Conservation (phyloP, 2,329 filamentous ascomycete species). For the Chaetomium strumarium region DNA sequence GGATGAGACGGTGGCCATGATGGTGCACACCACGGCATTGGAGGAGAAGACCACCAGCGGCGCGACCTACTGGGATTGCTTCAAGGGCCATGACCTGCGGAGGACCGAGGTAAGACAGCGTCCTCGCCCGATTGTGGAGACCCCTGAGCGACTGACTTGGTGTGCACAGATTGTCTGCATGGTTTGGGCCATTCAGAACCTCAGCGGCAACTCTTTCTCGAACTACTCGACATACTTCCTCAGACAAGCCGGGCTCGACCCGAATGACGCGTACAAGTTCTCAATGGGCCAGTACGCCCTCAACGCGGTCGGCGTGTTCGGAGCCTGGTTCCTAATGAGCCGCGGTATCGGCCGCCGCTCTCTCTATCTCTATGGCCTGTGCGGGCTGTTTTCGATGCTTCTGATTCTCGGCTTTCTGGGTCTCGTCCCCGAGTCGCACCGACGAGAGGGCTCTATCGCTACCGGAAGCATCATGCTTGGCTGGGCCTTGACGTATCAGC, state of each 20-base stretch:
- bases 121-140: not conserved
- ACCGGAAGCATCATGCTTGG: constrained; percentile 81
- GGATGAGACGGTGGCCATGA: constrained; percentile 84
- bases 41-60: constrained; percentile 71
- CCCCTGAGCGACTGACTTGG: constrained; percentile 21
- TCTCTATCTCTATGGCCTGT: constrained; percentile 71
- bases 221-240: constrained; percentile 62
- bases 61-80: constrained; percentile 74
- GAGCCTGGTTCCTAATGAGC: constrained; percentile 75
- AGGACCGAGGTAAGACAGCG: constrained; percentile 54
- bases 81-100: constrained; percentile 70
- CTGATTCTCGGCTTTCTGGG: constrained; percentile 80
- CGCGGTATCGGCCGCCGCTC: constrained; percentile 67
- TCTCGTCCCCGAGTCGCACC: constrained; percentile 57
- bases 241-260: constrained; percentile 51
- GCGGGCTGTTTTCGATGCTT: constrained; percentile 68
- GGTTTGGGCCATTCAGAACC: constrained; percentile 58
- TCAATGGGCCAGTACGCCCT: constrained; percentile 61
- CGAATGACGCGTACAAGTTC: constrained; percentile 50
- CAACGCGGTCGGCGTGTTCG: constrained; percentile 76
- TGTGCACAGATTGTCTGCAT: constrained; percentile 48
- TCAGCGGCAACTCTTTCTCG: constrained; percentile 58
- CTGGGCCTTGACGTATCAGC: constrained; percentile 78
- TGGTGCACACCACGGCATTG: constrained; percentile 80
- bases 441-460: constrained; percentile 59